Evolutionary conservation across 371 early-diverging fungal genomes (phyloP).

Genomic region (Lichtheimia corymbifera): DNA sequence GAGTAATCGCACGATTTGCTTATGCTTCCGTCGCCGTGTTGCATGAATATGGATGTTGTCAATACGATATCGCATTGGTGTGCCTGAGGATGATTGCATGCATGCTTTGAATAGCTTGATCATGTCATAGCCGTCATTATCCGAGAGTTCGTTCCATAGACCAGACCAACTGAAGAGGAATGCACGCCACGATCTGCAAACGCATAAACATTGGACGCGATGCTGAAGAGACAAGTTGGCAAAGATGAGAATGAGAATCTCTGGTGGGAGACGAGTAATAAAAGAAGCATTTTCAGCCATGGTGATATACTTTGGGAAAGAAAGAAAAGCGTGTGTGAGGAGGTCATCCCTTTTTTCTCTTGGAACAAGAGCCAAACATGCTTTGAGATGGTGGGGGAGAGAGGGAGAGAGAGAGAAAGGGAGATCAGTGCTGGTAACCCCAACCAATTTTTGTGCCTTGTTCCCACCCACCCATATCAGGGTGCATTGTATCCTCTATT

Average conservation of each 20-base stretch:
- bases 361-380: too few relatives aligned
- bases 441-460: too few relatives aligned
- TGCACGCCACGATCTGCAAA: constrained; percentile 7
- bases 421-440: too few relatives aligned
- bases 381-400: too few relatives aligned
- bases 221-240: constrained; percentile 3
- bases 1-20: too few relatives aligned
- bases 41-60: neutral
- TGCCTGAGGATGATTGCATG: too few relatives aligned
- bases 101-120: neutral
- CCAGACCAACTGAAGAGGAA: constrained; percentile 5
- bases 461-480: too few relatives aligned
- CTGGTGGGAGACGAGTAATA: neutral
- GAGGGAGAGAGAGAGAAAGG: too few relatives aligned
- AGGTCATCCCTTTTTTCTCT: too few relatives aligned
- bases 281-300: neutral
- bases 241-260: constrained; percentile 8
- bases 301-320: too few relatives aligned
- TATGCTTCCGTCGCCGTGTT: neutral
- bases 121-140: neutral
- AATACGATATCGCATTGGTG: neutral
- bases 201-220: neutral
- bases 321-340: too few relatives aligned
- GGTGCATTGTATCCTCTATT: too few relatives aligned
- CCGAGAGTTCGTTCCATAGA: constrained; percentile 5